A percentile compares a stretch with the other conserved stretches of the same genome.
These are phyloP conservation scores for Astrephomene gubernaculifera DNA, from an alignment of 139 green algal genomes.

Conservation along the genomic window DNA sequence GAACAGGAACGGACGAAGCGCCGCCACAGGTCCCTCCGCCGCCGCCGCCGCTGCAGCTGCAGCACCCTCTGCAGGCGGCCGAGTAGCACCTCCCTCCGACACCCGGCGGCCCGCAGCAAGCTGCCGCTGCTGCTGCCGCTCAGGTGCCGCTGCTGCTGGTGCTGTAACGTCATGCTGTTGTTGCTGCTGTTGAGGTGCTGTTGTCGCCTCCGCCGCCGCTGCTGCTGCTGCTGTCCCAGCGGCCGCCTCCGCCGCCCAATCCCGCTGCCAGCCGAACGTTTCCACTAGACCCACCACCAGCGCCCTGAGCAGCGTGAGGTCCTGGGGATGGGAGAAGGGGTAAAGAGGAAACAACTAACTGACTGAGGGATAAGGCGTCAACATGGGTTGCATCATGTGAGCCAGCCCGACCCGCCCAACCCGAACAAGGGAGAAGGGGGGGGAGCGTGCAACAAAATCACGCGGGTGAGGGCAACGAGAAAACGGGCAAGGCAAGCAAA, in stretches of 20 bases:
- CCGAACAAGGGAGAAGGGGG: no score
- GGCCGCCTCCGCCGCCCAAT: neutral
- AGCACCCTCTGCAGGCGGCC: neutral
- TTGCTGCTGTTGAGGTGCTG: neutral
- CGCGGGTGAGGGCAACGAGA: no score
- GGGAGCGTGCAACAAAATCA: no score
- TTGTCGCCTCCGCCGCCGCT: neutral
- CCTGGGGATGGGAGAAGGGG: neutral
- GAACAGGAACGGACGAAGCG: slow-evolving; percentile 22
- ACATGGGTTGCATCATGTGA: no score
- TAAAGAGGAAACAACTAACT: no score
- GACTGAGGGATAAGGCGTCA: no score
- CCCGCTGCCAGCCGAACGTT: neutral
- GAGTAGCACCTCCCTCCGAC: neutral
- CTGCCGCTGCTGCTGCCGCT: neutral
- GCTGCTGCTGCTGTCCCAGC: neutral
- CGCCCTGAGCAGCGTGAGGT: slow-evolving; percentile 5
- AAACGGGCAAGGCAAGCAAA: no score
- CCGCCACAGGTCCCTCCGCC: neutral
- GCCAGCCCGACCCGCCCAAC: no score
- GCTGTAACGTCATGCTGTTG: neutral
- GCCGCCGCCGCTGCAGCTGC: neutral
- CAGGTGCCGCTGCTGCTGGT: neutral
- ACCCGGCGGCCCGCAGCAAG: no score
- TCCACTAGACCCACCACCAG: slow-evolving; percentile 24